Conservation (phyloP, 805 yeast species). For the Saccharomycopsis synnaedendra region DNA sequence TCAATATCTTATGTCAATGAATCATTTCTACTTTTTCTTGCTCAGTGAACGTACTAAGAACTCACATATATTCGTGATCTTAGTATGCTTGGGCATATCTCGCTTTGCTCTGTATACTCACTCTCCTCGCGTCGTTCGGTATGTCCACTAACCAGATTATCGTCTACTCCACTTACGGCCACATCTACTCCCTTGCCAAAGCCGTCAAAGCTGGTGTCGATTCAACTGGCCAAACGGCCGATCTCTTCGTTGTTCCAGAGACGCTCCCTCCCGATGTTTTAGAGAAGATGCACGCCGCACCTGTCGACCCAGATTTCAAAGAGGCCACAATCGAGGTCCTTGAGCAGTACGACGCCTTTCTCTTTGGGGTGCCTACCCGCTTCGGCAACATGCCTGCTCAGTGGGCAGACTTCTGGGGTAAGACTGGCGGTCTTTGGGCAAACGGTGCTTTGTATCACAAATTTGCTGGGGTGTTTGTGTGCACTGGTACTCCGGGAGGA, state of each 20-base stretch:
- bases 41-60: too few species aligned
- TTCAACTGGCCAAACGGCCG: constrained; percentile 58
- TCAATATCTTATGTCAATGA: too few species aligned
- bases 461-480: constrained; percentile 60
- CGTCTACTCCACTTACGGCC: constrained; percentile 71
- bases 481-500: constrained; percentile 71
- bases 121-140: too few species aligned
- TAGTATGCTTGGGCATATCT: too few species aligned
- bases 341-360: constrained; percentile 59
- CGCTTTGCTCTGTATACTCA: too few species aligned
- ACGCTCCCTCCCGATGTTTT: constrained; percentile 55
- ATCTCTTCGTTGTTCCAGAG: constrained; percentile 66
- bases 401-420: constrained; percentile 64
- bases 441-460: constrained; percentile 61
- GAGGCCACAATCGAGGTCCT: constrained; percentile 50
- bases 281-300: constrained; percentile 47
- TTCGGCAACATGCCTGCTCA: constrained; percentile 77
- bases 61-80: too few species aligned
- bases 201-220: constrained; percentile 57
- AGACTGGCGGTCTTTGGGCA: constrained; percentile 76
- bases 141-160: constrained; percentile 24
- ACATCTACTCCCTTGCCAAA: constrained; percentile 56
- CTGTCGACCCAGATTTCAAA: constrained; percentile 48
- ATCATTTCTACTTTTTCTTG: too few species aligned
- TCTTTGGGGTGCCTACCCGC: constrained; percentile 83